Conservation (phyloP, 2,329 filamentous ascomycete genomes). For the Penicillium decumbens region DNA sequence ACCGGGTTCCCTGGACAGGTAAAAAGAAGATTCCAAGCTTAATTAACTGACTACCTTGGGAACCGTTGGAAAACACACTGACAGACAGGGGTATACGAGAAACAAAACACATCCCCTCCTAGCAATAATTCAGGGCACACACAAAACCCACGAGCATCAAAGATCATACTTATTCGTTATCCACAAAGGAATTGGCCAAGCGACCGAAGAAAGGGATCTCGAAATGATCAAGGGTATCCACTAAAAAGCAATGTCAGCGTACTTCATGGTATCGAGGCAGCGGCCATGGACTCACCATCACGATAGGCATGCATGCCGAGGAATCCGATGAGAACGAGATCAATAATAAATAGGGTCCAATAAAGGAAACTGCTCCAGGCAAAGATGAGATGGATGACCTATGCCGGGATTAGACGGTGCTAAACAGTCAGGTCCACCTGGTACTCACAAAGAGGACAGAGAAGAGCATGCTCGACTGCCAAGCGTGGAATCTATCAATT, state of each 20-base stretch:
- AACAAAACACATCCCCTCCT: constrained; percentile 11
- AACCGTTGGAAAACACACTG: constrained; percentile 2
- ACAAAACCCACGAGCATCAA: constrained; percentile 5
- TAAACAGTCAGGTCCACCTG: background rate
- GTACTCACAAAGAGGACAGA: constrained; percentile 56
- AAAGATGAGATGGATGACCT: constrained; percentile 78
- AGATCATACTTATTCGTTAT: constrained; percentile 62
- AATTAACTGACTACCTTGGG: background rate
- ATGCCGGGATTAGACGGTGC: constrained; percentile 34
- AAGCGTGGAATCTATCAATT: constrained; percentile 75
- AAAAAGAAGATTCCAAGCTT: background rate
- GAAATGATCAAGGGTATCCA: constrained; percentile 63
- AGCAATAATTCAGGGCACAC: constrained; percentile 9
- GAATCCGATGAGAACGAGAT: constrained; percentile 71
- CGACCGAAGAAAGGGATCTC: constrained; percentile 84
- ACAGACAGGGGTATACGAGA: constrained; percentile 20
- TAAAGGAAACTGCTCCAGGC: constrained; percentile 78
- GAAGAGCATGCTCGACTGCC: constrained; percentile 85
- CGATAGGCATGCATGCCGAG: constrained; percentile 74
- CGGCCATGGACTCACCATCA: constrained; percentile 58
- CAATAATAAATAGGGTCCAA: constrained; percentile 73
- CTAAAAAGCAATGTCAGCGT: constrained; percentile 32
- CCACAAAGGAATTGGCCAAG: constrained; percentile 81
- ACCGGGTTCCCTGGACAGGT: too few species aligned
- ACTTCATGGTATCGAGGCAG: background rate